Conservation (phyloP, 2,329 filamentous ascomycete genomes). For the Sporothrix euskadiensis region DNA sequence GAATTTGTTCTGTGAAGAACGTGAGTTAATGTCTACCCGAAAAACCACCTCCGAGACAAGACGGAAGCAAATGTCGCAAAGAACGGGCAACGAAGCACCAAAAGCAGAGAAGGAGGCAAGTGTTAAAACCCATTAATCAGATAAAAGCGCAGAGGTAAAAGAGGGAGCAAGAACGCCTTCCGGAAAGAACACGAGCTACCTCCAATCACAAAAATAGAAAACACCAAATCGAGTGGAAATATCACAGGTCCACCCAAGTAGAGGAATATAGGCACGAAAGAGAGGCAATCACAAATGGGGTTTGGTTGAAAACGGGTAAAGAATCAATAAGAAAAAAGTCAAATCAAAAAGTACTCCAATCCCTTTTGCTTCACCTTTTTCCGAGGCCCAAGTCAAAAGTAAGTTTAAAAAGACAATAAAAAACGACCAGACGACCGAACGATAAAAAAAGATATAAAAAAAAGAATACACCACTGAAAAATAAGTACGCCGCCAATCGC, state of each 20-base stretch:
- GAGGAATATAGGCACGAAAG: not conserved
- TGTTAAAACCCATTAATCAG: not conserved
- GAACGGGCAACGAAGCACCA: not conserved
- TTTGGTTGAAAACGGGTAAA: not conserved
- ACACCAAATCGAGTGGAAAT: not conserved
- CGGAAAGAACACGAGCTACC: not conserved
- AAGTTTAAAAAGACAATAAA: not conserved
- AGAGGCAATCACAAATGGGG: not conserved
- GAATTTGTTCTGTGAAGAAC: conserved; percentile 6
- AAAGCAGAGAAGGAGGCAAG: not conserved
- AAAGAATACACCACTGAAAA: not conserved
- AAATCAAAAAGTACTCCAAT: conserved; percentile 5
- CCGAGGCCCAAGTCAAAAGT: conserved; percentile 3
- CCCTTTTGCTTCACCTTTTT: conserved; percentile 9
- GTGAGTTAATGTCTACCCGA: not conserved
- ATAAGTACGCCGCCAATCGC: conserved; percentile 8
- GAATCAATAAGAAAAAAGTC: not conserved
- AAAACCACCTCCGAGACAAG: not conserved
- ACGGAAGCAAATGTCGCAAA: not conserved
- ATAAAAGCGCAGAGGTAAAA: not conserved
- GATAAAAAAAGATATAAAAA: not conserved
- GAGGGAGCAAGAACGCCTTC: not conserved
- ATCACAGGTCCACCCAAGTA: not conserved
- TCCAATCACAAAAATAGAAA: not conserved
- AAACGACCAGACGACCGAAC: not conserved